Evolutionary conservation across 805 yeast species (phyloP).

Genomic region (Candida easanensis): DNA sequence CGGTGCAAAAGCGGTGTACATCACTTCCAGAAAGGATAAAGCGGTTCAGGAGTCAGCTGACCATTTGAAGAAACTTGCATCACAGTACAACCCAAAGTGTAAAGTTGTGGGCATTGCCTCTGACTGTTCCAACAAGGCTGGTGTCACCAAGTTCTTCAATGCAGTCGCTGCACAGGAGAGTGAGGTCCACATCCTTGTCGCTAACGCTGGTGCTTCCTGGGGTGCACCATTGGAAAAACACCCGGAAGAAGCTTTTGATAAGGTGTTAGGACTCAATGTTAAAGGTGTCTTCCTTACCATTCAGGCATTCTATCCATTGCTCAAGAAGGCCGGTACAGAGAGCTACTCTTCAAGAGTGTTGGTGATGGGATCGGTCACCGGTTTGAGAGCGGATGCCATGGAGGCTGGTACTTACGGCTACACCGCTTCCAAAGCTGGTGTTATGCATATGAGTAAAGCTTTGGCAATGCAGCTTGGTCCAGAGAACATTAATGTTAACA

Average conservation of each 20-base stretch:
- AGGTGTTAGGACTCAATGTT: constrained; percentile 61
- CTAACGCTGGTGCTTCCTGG: constrained; percentile 83
- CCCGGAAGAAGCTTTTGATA: constrained; percentile 57
- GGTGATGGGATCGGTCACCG: constrained; percentile 67
- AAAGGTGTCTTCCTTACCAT: constrained; percentile 67
- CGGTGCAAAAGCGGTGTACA: constrained; percentile 60
- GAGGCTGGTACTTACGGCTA: constrained; percentile 59
- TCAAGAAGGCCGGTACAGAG: constrained; percentile 47
- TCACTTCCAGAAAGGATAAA: constrained; percentile 59
- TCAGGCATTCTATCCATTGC: constrained; percentile 57
- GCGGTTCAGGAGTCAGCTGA: constrained; percentile 59
- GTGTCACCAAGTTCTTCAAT: constrained; percentile 42
- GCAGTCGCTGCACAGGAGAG: constrained; percentile 38
- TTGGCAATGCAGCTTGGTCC: constrained; percentile 68
- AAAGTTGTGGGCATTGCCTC: constrained; percentile 50
- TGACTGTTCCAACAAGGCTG: constrained; percentile 50
- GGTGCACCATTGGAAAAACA: constrained; percentile 63
- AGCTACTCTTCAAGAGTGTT: constrained; percentile 64
- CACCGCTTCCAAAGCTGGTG: constrained; percentile 72
- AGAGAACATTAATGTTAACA: constrained; percentile 62
- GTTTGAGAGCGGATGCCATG: constrained; percentile 35
- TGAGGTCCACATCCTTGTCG: constrained; percentile 60
- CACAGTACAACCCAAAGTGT: constrained; percentile 27
- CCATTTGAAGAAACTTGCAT: constrained; percentile 30
- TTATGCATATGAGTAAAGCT: constrained; percentile 61